These are phyloP conservation scores for Pseudogymnoascus verrucosus DNA, from an alignment of 2,329 filamentous ascomycete genomes.

Conservation along the genomic window DNA sequence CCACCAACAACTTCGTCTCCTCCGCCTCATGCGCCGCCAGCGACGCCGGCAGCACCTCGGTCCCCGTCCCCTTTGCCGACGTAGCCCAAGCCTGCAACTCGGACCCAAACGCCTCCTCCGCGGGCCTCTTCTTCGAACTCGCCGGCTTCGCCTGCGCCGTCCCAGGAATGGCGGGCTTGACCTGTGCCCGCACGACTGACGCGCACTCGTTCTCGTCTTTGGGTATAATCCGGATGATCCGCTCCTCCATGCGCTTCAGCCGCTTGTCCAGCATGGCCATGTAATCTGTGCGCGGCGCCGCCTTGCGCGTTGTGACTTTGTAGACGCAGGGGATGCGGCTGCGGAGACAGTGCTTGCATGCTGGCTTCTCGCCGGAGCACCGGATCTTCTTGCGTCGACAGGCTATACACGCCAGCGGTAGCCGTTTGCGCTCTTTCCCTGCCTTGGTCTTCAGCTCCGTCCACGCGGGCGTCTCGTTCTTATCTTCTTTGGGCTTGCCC, in stretches of 20 bases:
- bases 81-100: conserved; percentile 78
- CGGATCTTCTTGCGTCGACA: conserved; percentile 96
- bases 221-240: conserved; percentile 90
- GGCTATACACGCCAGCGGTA: conserved; percentile 90
- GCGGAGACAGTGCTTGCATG: conserved; percentile 90
- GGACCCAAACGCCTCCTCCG: conserved; percentile 78
- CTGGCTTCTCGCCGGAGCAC: conserved; percentile 94
- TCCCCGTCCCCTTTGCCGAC: conserved; percentile 42
- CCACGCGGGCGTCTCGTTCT: conserved; percentile 58
- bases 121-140: conserved; percentile 67
- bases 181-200: conserved; percentile 67
- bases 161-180: conserved; percentile 68
- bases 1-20: conserved; percentile 68
- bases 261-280: conserved; percentile 99
- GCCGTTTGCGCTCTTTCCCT: conserved; percentile 87
- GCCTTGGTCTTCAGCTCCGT: conserved; percentile 84
- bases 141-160: conserved; percentile 43
- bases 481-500: conserved; percentile 44
- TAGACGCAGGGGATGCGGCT: conserved; percentile 95
- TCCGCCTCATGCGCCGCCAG: conserved; percentile 57
- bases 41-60: conserved; percentile 42
- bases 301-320: conserved; percentile 91
- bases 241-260: conserved; percentile 93
- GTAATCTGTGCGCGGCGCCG: conserved; percentile 90
- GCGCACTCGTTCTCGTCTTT: conserved; percentile 69